Percentiles rank a stretch among this genome's conserved stretches.
Evolutionary conservation across 2,329 filamentous ascomycete species (phyloP).

Genomic region (Pseudopithomyces chartarum): DNA sequence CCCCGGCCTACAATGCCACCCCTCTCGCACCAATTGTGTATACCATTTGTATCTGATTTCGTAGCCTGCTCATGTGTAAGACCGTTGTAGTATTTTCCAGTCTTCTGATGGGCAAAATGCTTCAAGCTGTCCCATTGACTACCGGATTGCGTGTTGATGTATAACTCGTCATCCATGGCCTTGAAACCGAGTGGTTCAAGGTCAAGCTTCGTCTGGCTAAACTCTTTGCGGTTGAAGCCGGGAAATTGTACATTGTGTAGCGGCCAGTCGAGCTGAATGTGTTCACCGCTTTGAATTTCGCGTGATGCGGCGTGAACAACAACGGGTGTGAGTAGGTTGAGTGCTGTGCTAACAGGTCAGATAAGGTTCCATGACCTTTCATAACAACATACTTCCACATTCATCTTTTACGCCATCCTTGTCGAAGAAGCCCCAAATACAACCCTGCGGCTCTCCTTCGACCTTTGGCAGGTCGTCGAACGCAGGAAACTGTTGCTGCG

Average conservation of each 20-base stretch:
- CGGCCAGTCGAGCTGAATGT: constrained; percentile 61
- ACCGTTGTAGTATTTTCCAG: constrained; percentile 35
- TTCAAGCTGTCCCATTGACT: constrained; percentile 45
- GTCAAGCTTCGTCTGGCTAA: constrained; percentile 56
- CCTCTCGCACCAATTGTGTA: constrained; percentile 43
- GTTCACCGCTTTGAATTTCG: constrained; percentile 58
- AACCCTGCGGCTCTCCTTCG: constrained; percentile 39
- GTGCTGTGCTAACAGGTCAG: constrained; percentile 16
- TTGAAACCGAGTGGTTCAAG: constrained; percentile 39
- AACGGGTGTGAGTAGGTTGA: constrained; percentile 56
- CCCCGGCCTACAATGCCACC: constrained; percentile 43
- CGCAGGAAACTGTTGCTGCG: constrained; percentile 30
- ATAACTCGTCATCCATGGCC: constrained; percentile 38
- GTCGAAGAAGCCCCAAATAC: constrained; percentile 42
- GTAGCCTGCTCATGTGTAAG: constrained; percentile 34
- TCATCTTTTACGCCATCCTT: constrained; percentile 54
- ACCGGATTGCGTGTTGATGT: constrained; percentile 41
- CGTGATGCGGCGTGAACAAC: constrained; percentile 55
- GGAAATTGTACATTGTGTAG: constrained; percentile 61
- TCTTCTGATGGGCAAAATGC: constrained; percentile 41
- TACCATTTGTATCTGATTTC: constrained; percentile 33
- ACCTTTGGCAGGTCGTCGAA: constrained; percentile 41
- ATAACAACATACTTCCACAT: constrained; percentile 54
- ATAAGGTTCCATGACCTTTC: background rate
- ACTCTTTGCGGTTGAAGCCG: constrained; percentile 58